A percentile compares a stretch with the other conserved stretches of the same genome.
These are phyloP conservation scores for Vigna mungo DNA, from an alignment of 306 rosid genomes.

Conservation along the genomic window DNA sequence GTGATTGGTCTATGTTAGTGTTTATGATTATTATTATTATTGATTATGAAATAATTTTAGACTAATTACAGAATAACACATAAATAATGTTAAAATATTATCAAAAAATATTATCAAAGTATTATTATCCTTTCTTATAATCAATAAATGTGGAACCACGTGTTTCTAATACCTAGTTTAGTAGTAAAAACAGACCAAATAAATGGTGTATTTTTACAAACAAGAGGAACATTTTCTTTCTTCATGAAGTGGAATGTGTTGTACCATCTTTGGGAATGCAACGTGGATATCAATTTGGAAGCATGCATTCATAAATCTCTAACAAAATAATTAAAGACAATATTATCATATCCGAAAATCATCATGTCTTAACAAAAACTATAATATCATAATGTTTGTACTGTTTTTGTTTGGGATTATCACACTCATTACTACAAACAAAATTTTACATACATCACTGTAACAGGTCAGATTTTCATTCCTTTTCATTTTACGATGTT, in stretches of 20 bases:
- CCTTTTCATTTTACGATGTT: neutral
- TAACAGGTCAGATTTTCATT: neutral
- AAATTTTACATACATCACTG: neutral
- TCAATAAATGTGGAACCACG: neutral
- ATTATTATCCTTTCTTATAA: neutral
- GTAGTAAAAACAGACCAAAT: neutral
- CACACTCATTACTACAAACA: neutral
- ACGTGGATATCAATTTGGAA: neutral
- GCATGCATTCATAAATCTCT: neutral
- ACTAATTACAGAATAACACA: too few relatives aligned
- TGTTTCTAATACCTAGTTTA: neutral
- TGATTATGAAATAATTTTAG: too few relatives aligned
- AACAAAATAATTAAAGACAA: conserved; percentile 1
- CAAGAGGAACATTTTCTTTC: too few relatives aligned
- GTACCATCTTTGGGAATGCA: neutral
- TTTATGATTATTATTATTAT: too few relatives aligned
- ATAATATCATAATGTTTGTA: conserved; percentile 4
- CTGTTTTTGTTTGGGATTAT: neutral
- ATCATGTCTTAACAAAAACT: conserved; percentile 33
- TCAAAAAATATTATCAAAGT: too few relatives aligned
- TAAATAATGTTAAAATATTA: too few relatives aligned
- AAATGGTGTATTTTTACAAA: too few relatives aligned
- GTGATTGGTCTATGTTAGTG: too few relatives aligned
- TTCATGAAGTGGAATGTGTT: neutral
- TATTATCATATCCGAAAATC: conserved; percentile 24